Conservation (phyloP, 2,329 filamentous ascomycete genomes). For the Verticillium nubilum region DNA sequence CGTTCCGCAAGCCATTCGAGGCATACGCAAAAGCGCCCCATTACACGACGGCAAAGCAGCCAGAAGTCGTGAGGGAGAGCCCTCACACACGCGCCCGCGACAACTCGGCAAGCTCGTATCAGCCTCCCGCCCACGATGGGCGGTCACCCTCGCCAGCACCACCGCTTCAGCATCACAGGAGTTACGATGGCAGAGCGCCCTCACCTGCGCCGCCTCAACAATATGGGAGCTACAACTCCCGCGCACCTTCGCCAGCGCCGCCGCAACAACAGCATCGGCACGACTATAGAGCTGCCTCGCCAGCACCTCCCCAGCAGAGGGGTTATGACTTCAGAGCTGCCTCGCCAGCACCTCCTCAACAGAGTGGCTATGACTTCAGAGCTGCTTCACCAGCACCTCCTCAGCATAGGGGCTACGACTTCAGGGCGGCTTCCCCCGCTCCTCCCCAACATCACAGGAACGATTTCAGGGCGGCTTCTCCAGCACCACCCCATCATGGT, state of each 20-base stretch:
- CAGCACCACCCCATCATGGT: slow-evolving; percentile 11
- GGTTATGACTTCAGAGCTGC: background rate
- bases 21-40: slow-evolving; percentile 62
- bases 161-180: background rate
- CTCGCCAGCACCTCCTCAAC: slow-evolving; percentile 18
- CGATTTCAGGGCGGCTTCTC: slow-evolving; percentile 18
- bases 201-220: slow-evolving; percentile 12
- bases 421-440: slow-evolving; percentile 27
- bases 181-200: slow-evolving; percentile 26
- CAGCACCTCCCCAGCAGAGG: slow-evolving; percentile 25
- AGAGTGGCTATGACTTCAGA: slow-evolving; percentile 20
- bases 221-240: background rate
- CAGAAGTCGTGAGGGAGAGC: slow-evolving; percentile 47
- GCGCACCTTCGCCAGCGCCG: slow-evolving; percentile 22
- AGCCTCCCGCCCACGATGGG: slow-evolving; percentile 4
- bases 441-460: slow-evolving; percentile 17
- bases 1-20: slow-evolving; percentile 62
- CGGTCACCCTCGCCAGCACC: slow-evolving; percentile 12
- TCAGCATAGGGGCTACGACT: slow-evolving; percentile 7
- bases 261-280: slow-evolving; percentile 10
- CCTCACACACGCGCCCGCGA: slow-evolving; percentile 30
- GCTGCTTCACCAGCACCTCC: slow-evolving; percentile 28
- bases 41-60: slow-evolving; percentile 58
- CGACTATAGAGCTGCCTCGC: slow-evolving; percentile 23
- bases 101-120: slow-evolving; percentile 33